Base-by-base conservation (phyloP, 345 rosid genomes). In the Mallotus nudiflorus region DNA sequence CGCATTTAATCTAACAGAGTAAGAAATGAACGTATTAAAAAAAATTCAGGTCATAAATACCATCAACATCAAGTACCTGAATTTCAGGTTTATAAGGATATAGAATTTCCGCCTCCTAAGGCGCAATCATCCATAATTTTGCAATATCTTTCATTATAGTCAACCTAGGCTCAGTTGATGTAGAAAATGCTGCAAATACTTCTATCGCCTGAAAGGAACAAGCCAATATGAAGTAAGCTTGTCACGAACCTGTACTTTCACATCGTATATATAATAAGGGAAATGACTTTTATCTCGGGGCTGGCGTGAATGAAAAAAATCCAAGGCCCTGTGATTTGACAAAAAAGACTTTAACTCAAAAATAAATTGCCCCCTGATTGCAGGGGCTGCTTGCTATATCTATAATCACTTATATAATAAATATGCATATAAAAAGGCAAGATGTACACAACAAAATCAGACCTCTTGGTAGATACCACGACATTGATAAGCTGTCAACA, bases 391-490 rank as follows among this genome's bases (percentile, higher is more conserved):
- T n/a, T n/a, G n/a, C n/a, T n/a, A n/a, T n/a, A n/a, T n/a, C n/a
- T n/a, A n/a, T n/a, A n/a, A n/a, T n/a, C n/a, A n/a, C n/a, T n/a
- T n/a, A n/a, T n/a, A n/a, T n/a, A 52, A 25, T 5, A 42, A n/a
- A 68, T 31, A 62, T 27, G 62, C 10, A 40, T 66, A 48, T 7
- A 55, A 3, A n/a, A 24, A 54, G 11, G 60, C 45, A 57, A 46
- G 65, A n/a, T 22, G 44, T 27, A 31, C 16, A 20, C 1, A 27
- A 53, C 45, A 28, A 63, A 58, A 67, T 50, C 67, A 79, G 55
- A 91, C 98, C 97, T 94, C 98, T 62, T 81, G 91, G 81, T 77
- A 91, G 57, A 94, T 85, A 45, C 78, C 70, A 65, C 35, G 81
- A 69, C 84, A 71, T 70, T 88, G 88, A 54, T 73, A 68, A 52